Conservation (phyloP, 805 yeast species). For the Schwanniomyces yamadae region DNA sequence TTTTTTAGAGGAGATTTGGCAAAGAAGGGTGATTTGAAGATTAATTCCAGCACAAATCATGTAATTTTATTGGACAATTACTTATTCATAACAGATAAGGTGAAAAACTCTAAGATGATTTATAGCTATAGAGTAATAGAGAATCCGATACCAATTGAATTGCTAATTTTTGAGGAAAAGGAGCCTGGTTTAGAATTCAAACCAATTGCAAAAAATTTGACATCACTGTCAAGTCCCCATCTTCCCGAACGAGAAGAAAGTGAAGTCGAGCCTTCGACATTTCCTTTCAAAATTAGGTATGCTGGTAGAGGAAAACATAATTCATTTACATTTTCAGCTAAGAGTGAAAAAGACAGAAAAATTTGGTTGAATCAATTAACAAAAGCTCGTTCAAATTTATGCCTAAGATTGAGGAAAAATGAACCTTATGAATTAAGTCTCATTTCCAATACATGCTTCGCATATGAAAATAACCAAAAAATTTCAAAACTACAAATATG, state of each 20-base stretch:
- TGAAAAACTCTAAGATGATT: slow-evolving; percentile 35
- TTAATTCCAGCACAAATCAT: slow-evolving; percentile 51
- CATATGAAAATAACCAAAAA: slow-evolving; percentile 55
- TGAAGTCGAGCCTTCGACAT: slow-evolving; percentile 30
- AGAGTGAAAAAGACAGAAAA: slow-evolving; percentile 48
- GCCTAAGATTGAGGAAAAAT: slow-evolving; percentile 28
- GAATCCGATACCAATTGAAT: slow-evolving; percentile 61
- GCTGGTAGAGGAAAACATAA: slow-evolving; percentile 55
- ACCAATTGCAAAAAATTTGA: slow-evolving; percentile 16
- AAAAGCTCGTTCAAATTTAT: slow-evolving; percentile 42
- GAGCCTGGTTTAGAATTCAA: slow-evolving; percentile 22
- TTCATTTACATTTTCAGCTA: slow-evolving; percentile 51
- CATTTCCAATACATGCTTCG: slow-evolving; percentile 60
- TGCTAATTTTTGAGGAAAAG: slow-evolving; percentile 51
- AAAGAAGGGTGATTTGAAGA: slow-evolving; percentile 63
- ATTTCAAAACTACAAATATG: slow-evolving; percentile 53
- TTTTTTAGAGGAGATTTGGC: slow-evolving; percentile 57
- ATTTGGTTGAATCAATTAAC: slow-evolving; percentile 57
- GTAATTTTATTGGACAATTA: slow-evolving; percentile 70
- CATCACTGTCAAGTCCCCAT: slow-evolving; percentile 14
- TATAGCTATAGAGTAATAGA: slow-evolving; percentile 45
- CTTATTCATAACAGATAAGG: slow-evolving; percentile 60
- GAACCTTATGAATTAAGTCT: slow-evolving; percentile 57
- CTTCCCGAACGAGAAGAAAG: slow-evolving; percentile 14
- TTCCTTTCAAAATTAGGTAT: slow-evolving; percentile 53